Conservation (phyloP, 2,329 filamentous ascomycete species). For the Exserohilum rostratum region DNA sequence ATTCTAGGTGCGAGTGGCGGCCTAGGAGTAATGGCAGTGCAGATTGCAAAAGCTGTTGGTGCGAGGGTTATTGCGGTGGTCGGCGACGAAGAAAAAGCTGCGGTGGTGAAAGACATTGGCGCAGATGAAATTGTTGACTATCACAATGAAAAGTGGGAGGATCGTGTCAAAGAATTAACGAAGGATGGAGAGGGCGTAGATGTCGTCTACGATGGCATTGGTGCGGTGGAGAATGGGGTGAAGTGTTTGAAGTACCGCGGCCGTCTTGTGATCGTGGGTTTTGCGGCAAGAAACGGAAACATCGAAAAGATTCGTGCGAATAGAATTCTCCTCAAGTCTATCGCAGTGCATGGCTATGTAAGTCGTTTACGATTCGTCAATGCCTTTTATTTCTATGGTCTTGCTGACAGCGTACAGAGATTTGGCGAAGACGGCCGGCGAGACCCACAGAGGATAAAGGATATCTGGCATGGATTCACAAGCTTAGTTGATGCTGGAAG, state of each 20-base stretch:
- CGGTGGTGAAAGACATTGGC: slow-evolving; percentile 49
- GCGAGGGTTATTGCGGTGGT: slow-evolving; percentile 62
- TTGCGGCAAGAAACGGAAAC: slow-evolving; percentile 60
- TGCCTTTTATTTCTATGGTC: not conserved
- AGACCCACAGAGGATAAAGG: slow-evolving; percentile 54
- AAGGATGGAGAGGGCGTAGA: slow-evolving; percentile 59
- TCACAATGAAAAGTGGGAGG: slow-evolving; percentile 55
- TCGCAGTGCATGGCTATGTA: slow-evolving; percentile 35
- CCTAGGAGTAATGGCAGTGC: slow-evolving; percentile 62
- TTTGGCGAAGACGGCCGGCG: slow-evolving; percentile 63
- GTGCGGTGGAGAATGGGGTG: slow-evolving; percentile 61
- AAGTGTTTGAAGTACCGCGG: slow-evolving; percentile 62
- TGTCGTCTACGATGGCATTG: slow-evolving; percentile 64
- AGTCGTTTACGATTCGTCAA: slow-evolving; percentile 1
- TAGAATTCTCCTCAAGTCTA: slow-evolving; percentile 30
- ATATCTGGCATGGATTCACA: slow-evolving; percentile 60
- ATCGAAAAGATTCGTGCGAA: slow-evolving; percentile 53
- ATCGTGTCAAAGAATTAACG: slow-evolving; percentile 57
- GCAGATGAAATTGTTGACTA: slow-evolving; percentile 55
- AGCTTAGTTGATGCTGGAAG: slow-evolving; percentile 54
- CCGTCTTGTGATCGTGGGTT: slow-evolving; percentile 63
- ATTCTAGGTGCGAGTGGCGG: slow-evolving; percentile 63
- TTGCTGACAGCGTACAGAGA: slow-evolving; percentile 45
- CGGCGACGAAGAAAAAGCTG: slow-evolving; percentile 55
- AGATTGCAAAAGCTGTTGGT: slow-evolving; percentile 60